A percentile compares a stretch with the other conserved stretches of the same genome.
Conservation (phyloP, 2,329 filamentous ascomycete species). For the Ascochyta rabiei region DNA sequence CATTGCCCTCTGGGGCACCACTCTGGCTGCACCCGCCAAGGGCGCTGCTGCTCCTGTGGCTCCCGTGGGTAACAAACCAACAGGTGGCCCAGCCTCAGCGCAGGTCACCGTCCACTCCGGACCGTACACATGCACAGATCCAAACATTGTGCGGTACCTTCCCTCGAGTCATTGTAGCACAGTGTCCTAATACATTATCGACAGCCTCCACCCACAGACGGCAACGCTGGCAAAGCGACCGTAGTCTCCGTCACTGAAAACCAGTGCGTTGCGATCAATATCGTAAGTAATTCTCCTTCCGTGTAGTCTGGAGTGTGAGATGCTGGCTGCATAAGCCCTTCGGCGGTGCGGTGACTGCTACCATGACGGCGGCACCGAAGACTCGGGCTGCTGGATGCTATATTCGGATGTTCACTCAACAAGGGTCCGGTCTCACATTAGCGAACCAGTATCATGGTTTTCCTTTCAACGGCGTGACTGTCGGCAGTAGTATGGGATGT, state of each 20-base stretch:
- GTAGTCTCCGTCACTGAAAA: neutral
- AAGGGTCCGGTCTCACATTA: constrained; percentile 1
- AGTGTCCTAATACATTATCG: neutral
- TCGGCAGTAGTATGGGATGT: neutral
- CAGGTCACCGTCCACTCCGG: neutral
- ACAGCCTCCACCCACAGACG: neutral
- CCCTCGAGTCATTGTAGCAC: neutral
- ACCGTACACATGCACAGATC: neutral
- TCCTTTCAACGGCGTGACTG: neutral
- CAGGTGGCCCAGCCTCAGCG: neutral
- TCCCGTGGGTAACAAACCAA: neutral
- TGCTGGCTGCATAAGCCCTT: neutral
- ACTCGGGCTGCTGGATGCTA: constrained; percentile 1
- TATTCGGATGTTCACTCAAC: neutral
- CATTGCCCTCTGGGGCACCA: neutral
- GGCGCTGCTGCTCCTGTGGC: neutral
- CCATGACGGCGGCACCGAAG: neutral
- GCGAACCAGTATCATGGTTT: constrained; percentile 3
- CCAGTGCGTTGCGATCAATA: neutral
- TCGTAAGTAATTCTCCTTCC: neutral
- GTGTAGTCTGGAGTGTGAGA: neutral
- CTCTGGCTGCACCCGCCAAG: neutral
- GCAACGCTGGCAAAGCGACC: neutral
- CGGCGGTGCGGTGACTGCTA: constrained; percentile 5
- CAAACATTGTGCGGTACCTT: neutral